A percentile compares a stretch with the other conserved stretches of the same genome.
phyloP scores from a whole-genome alignment of 2,329 filamentous ascomycete species.

The Aquanectria penicillioides region DNA sequence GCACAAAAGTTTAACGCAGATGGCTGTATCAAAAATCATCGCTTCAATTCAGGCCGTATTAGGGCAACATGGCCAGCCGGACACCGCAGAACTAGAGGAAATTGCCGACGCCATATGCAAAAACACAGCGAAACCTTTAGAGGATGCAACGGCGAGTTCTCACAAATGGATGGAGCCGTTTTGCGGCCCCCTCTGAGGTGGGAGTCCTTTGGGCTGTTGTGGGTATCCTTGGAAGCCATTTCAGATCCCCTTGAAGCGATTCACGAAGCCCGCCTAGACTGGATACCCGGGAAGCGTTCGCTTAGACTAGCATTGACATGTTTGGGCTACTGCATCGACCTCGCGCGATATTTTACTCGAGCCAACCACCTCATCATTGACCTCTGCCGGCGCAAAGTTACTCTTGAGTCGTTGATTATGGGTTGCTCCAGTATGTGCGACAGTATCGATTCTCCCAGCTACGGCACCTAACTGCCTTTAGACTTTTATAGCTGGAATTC shows the following conservation, averaged over 20 bases:
- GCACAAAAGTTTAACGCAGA: constrained; percentile 1
- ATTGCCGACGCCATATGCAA: constrained; percentile 40
- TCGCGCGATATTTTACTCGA: constrained; percentile 8
- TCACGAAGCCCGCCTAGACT: neutral
- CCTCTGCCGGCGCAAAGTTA: constrained; percentile 12
- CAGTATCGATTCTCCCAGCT: no score
- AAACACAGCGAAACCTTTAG: constrained; percentile 46
- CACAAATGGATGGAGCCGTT: constrained; percentile 48
- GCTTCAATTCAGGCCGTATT: constrained; percentile 2
- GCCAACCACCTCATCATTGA: constrained; percentile 22
- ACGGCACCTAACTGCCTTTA: neutral
- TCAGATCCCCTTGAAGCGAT: constrained; percentile 9
- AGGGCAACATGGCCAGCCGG: neutral
- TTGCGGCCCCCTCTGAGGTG: constrained; percentile 47
- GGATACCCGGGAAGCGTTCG: neutral
- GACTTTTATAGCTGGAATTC: constrained; percentile 15
- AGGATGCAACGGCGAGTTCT: constrained; percentile 45
- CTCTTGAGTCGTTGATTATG: neutral
- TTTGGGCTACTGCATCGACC: constrained; percentile 10
- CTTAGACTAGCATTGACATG: neutral
- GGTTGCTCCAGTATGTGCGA: constrained; percentile 25
- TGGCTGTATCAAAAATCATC: neutral
- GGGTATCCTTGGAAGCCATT: constrained; percentile 24
- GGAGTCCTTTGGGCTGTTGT: constrained; percentile 51
- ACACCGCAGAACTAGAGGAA: neutral